These are phyloP conservation scores for Porcisia hertigi DNA, from an alignment of 208 protist species.

Conservation along the genomic window DNA sequence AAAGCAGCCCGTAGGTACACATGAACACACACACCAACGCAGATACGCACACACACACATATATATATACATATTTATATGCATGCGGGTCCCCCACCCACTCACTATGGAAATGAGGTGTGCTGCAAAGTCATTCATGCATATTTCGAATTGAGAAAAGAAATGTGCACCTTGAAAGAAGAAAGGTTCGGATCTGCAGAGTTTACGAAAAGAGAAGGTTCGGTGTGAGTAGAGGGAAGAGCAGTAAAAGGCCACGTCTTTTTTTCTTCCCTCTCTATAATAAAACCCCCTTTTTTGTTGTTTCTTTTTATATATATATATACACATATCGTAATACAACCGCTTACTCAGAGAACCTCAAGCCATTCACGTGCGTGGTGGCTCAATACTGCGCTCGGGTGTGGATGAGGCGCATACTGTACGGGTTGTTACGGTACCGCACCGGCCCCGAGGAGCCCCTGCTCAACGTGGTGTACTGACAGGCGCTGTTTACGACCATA, in stretches of 20 bases:
- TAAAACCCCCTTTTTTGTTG: not conserved
- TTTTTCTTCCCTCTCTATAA: not conserved
- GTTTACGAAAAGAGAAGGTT: not conserved
- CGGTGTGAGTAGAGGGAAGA: not conserved
- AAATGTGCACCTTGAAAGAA: too few relatives aligned
- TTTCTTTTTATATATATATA: not conserved
- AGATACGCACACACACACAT: not conserved
- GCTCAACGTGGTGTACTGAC: slow-evolving; percentile 6
- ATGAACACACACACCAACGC: not conserved
- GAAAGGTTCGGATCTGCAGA: too few relatives aligned
- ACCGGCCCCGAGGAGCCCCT: slow-evolving; percentile 3
- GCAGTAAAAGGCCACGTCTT: not conserved
- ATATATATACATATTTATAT: not conserved
- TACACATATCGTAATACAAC: not conserved
- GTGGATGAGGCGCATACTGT: slow-evolving; percentile 24
- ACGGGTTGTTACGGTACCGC: slow-evolving; percentile 48
- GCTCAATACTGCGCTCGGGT: not conserved
- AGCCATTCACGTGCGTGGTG: not conserved
- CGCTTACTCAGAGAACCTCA: not conserved
- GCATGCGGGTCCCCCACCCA: not conserved
- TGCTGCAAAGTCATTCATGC: not conserved
- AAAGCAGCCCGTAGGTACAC: not conserved
- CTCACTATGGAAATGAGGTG: not conserved
- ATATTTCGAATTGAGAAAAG: not conserved
- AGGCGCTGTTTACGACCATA: not conserved